Evolutionary conservation across 2,329 filamentous ascomycete species (phyloP).

Genomic region (Hypoxylon sp.): DNA sequence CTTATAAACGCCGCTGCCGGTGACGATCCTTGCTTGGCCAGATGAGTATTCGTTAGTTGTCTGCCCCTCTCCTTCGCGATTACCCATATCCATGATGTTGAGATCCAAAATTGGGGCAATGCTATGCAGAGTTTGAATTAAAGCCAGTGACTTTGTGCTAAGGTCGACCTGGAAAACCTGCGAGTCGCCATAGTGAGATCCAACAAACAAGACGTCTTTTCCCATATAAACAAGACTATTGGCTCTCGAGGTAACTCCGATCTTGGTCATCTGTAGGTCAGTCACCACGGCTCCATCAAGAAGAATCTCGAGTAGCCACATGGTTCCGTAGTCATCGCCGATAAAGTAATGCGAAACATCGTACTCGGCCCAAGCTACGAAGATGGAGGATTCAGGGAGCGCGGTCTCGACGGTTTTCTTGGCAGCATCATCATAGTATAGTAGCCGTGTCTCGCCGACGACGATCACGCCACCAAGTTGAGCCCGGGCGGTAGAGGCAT

Average conservation of each 20-base stretch:
- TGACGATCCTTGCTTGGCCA: conserved; percentile 92
- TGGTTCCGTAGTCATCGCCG: conserved; percentile 88
- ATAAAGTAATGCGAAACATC: conserved; percentile 88
- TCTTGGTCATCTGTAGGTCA: conserved; percentile 77
- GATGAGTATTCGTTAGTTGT: conserved; percentile 91
- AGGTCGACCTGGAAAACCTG: conserved; percentile 74
- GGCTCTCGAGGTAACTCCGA: conserved; percentile 80
- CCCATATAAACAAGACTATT: conserved; percentile 84
- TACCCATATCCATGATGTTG: conserved; percentile 95
- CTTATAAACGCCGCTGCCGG: conserved; percentile 89
- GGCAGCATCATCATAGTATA: conserved; percentile 86
- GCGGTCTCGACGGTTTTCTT: conserved; percentile 75
- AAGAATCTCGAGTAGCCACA: conserved; percentile 87
- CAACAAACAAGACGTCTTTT: conserved; percentile 82
- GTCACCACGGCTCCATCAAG: conserved; percentile 76
- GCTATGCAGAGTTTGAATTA: conserved; percentile 84
- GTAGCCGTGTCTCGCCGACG: conserved; percentile 83
- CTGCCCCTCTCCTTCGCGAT: conserved; percentile 81
- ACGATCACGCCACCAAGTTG: conserved; percentile 79
- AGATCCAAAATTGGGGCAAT: conserved; percentile 95
- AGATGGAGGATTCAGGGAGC: conserved; percentile 83
- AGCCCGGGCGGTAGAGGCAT: conserved; percentile 67
- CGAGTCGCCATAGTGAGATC: conserved; percentile 93
- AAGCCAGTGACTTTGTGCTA: conserved; percentile 63
- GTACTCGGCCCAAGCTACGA: conserved; percentile 90